Base-by-base conservation (phyloP, 768 basidiomycete species). In the Phylloporus arenicola region DNA sequence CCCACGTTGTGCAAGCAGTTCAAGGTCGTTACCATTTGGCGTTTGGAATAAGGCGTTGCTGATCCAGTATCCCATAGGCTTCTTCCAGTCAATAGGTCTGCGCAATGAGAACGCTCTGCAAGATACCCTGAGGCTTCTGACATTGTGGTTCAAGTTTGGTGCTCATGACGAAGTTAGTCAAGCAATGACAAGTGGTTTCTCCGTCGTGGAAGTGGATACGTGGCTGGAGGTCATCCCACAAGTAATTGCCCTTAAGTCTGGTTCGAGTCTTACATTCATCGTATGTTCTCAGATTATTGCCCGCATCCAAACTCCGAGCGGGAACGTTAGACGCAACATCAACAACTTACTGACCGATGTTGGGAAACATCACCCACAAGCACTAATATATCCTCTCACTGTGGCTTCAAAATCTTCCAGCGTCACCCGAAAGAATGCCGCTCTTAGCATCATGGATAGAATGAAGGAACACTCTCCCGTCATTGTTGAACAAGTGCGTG, bases 221-320 rank as follows among this genome's bases (percentile, higher is more conserved):
- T 99, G 96, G 96, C 76, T 99, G 34, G 93, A 98, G 62, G 96
- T 99, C 56, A 92, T 98, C 48, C 96, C 96, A 42, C 95, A 98
- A 80, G 94, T 92, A 67, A 49, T 71, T 51, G 31, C 22, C 16
- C 4, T 20, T 25, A 14, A 6, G 10, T 22, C 19, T 16, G 16
- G 11, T 41, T 45, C 17, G 14, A 17, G 44, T 31, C 20, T 11
- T 27, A 4, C 17, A 34, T 50, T 37, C 34, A 47, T 19, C 22
- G 8, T 30, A 10, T 33, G 7, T 22, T 22, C 52, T 34, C 51
- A 98, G 92, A 95, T 99, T 56, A 98, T 99, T 61, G 96, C 96
- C 35, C 86, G 96, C 14, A 95, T 99, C 57, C 94, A 99, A 74
- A 96, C 93, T 0, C 93, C 95, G 0, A 88, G 87, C 58, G 70